These are phyloP conservation scores for Yarrowia divulgata DNA, from an alignment of 805 yeast genomes.

Conservation along the genomic window DNA sequence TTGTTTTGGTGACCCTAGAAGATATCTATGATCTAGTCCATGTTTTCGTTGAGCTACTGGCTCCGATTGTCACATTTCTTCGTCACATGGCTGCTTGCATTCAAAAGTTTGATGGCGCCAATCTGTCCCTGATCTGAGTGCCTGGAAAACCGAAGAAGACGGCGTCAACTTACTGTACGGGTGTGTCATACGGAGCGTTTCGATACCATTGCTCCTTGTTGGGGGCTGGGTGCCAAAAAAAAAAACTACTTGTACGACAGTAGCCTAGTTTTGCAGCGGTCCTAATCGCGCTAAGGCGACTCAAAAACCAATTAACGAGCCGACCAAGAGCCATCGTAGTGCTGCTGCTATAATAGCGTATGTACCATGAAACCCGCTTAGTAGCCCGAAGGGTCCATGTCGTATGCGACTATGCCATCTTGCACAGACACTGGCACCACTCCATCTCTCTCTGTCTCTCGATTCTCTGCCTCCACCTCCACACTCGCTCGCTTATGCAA, in stretches of 20 bases:
- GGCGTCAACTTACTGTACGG: neutral
- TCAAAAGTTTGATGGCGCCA: conserved; percentile 4
- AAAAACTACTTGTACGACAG: neutral
- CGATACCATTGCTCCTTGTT: too few species aligned
- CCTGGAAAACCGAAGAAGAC: neutral
- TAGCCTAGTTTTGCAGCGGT: neutral
- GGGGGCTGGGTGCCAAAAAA: neutral
- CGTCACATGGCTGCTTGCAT: conserved; percentile 32
- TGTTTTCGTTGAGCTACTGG: neutral
- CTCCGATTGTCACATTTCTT: neutral
- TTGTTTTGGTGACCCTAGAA: neutral
- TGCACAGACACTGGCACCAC: too few species aligned
- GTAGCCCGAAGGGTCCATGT: neutral
- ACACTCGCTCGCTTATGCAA: conserved; percentile 27
- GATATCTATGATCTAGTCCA: conserved; percentile 1
- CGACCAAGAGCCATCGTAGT: neutral
- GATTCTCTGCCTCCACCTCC: conserved; percentile 1
- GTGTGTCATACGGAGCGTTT: too few species aligned
- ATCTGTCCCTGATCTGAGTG: conserved; percentile 8
- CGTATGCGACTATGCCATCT: neutral
- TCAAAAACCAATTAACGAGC: neutral
- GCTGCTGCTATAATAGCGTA: neutral
- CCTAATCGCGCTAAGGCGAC: neutral
- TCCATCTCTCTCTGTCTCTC: too few species aligned
- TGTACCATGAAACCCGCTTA: neutral